These are phyloP conservation scores for Voacanga thouarsii DNA, from an alignment of 257 asterid genomes.

Conservation along the genomic window DNA sequence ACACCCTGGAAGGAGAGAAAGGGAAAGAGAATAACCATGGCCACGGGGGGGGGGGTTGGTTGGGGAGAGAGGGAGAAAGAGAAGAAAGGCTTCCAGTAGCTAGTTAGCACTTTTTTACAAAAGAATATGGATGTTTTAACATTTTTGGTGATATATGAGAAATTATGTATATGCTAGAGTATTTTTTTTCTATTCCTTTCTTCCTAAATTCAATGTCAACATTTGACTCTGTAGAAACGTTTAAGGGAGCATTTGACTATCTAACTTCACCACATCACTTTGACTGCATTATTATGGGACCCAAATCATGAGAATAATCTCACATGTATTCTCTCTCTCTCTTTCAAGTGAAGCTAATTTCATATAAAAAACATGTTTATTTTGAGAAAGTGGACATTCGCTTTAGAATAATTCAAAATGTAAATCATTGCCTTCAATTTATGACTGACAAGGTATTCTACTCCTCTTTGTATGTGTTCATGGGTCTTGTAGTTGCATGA, in stretches of 20 bases:
- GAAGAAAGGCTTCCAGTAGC: background rate
- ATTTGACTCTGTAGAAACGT: background rate
- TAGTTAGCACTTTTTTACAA: background rate
- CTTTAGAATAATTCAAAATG: too few relatives aligned
- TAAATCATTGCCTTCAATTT: too few relatives aligned
- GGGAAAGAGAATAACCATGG: background rate
- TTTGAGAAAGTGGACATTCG: too few relatives aligned
- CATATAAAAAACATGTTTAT: too few relatives aligned
- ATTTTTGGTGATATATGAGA: background rate
- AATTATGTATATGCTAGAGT: background rate
- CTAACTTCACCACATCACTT: background rate
- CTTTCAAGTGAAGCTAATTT: background rate
- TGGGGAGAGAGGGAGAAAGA: too few relatives aligned
- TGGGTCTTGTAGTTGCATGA: background rate
- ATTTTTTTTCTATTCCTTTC: background rate
- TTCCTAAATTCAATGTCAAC: background rate
- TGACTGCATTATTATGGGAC: background rate
- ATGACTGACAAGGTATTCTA: background rate
- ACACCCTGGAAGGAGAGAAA: too few relatives aligned
- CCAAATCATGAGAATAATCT: background rate
- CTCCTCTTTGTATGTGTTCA: background rate
- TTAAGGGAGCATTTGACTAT: background rate
- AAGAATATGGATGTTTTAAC: background rate
- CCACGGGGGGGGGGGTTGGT: too few relatives aligned
- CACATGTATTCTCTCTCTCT: background rate